Evolutionary conservation across 306 rosid genomes (phyloP), one percentile per base, ranked within the genome.

Genomic region (Rubus idaeus): DNA sequence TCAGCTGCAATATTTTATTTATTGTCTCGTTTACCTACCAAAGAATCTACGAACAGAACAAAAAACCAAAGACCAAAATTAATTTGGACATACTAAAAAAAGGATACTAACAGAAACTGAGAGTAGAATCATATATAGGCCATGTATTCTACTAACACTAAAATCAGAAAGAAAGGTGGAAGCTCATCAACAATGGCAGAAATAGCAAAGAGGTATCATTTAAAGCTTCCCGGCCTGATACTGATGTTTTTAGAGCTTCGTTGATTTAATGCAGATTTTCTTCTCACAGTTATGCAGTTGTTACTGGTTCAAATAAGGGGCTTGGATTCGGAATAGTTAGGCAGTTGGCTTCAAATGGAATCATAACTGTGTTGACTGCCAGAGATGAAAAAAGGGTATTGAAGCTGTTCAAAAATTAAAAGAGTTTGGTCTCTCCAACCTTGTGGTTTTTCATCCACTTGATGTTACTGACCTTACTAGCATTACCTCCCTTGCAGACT

Each of bases 281-380:
- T 53, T 23, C n/a, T 21, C 17, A 8, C 51, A 77, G 71, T 55
- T 35, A 41, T 68, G 86, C 82, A 21, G 84, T 87, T 35, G 86
- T 87, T 0, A 87, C 90, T 1, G 83, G 83, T 1, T 74, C 78
- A 64, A 78, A 79, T 44, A 79, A 79, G 40, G 86, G 86, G 0
- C 71, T 83, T 20, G 86, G 86, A 40, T 66, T 79, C 13, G 73
- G 45, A 42, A 20, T 45, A 44, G 78, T 75, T 8, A 46, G 51
- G 78, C 78, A 74, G 35, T 70, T 84, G 77, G 84, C 82, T 9
- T 74, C 80, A 23, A 66, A 78, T 20, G 83, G 85, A 9, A 26
- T 77, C 13, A 69, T 16, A 0, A 80, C 71, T 5, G 72, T 81
- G 1, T 53, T 84, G 16, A 78, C 88, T 2, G 88, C 83, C 1